Evolutionary conservation across 371 early-diverging fungal genomes (phyloP), one percentile per base, ranked within the genome.

Genomic region (Nematocida sp.): DNA sequence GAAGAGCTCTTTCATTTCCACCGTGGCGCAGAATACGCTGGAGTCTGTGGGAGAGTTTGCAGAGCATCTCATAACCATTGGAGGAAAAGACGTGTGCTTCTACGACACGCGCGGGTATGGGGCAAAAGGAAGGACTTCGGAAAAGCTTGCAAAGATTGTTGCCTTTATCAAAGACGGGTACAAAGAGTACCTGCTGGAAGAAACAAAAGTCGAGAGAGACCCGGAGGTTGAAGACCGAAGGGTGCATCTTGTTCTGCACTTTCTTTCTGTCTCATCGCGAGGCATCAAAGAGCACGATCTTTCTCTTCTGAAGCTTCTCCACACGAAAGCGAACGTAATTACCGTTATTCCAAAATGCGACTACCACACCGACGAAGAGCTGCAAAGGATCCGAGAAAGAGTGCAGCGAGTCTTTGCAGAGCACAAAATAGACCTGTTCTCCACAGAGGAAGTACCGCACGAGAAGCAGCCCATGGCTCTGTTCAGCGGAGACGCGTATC

Each of bases 291-390:
- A 77, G 27, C 64, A 58, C 36, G 83, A 83, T 56, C 54, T 81
- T n/a, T 37, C 21, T 36, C 80, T 83, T 58, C 76, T 83, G 11
- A 62, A 67, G 45, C 78, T 64, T 32, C 54, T 80, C 13, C 21
- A 67, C 25, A 46, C 54, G 7, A 46, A 78, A 21, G 81, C 80
- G 1, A 83, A 83, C 64, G 74, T 79, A 15, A 74, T 83, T 32
- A 76, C 79, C n/a, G 77, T 83, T 23, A 77, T 83, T 56, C 76
- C 78, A 13, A 83, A 83, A 56, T 63, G 79, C 1, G 83, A 83
- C 76, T 80, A 79, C 21, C 43, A 79, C 36, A 78, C 62, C 7
- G 19, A 43, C 7, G 54, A 55, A 38, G 82, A 83, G 45, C 75
- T 52, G 23, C 45, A 34, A 17, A 36, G 51, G 17, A 8, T 76